These are phyloP conservation scores for Cordyceps javanica DNA, from an alignment of 2,329 filamentous ascomycete species.

Conservation along the genomic window DNA sequence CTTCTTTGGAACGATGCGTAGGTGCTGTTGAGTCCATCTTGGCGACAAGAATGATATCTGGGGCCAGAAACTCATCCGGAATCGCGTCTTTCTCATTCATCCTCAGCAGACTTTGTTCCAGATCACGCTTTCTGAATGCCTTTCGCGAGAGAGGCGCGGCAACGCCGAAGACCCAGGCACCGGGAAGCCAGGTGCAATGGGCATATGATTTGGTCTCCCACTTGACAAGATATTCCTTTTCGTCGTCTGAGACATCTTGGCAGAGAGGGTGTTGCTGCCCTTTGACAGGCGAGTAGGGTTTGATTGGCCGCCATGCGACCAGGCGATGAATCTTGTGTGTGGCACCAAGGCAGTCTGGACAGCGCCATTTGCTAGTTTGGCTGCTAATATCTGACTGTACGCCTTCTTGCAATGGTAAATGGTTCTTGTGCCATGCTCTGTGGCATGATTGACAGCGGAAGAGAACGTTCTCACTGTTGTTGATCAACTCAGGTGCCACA, in stretches of 20 bases:
- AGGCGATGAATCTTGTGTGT: constrained; percentile 66
- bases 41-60: constrained; percentile 85
- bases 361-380: constrained; percentile 52
- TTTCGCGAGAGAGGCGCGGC: constrained; percentile 58
- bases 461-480: constrained; percentile 69
- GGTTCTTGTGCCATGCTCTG: constrained; percentile 76
- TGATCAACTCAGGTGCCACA: constrained; percentile 58
- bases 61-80: constrained; percentile 75
- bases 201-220: constrained; percentile 79
- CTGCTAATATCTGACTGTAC: constrained; percentile 20
- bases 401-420: constrained; percentile 54
- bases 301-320: constrained; percentile 76
- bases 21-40: constrained; percentile 45
- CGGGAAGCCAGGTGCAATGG: constrained; percentile 79
- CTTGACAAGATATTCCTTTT: constrained; percentile 90
- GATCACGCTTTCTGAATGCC: constrained; percentile 68
- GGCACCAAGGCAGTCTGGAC: constrained; percentile 65
- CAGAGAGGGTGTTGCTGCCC: constrained; percentile 19
- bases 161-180: constrained; percentile 79
- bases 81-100: constrained; percentile 73
- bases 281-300: not conserved
- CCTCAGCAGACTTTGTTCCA: constrained; percentile 51
- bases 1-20: constrained; percentile 52
- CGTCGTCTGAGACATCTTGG: constrained; percentile 49
- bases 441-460: constrained; percentile 78